Conservation (phyloP, 2,329 filamentous ascomycete genomes). For the Biscogniauxia mediterranea region DNA sequence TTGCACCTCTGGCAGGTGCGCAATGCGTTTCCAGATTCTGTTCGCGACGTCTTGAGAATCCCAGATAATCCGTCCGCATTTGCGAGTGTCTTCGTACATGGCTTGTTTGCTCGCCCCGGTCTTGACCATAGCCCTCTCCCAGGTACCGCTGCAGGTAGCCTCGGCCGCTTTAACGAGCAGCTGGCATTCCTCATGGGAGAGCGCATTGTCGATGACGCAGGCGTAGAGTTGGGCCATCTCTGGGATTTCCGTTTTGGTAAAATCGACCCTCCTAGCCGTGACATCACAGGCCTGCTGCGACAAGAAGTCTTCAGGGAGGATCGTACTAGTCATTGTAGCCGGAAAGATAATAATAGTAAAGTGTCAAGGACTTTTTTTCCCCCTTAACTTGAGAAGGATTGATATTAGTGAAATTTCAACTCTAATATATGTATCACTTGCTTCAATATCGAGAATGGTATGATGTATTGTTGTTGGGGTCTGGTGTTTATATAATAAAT, state of each 20-base stretch:
- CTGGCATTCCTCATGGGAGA: neutral
- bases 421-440: too few species aligned
- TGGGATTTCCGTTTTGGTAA: neutral
- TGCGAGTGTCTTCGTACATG: neutral
- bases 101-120: neutral
- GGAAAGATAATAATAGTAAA: neutral
- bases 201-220: constrained; percentile 1
- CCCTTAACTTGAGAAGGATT: neutral
- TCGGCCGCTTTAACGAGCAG: neutral
- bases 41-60: neutral
- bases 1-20: neutral
- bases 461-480: too few species aligned
- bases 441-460: too few species aligned
- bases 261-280: neutral
- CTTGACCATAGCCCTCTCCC: neutral
- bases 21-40: neutral
- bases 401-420: too few species aligned
- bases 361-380: neutral
- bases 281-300: neutral
- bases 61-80: neutral
- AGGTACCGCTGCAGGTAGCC: neutral
- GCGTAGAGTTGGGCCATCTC: neutral
- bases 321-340: neutral
- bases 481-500: too few species aligned
- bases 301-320: neutral